Evolutionary conservation across 495 filamentous ascomycete species (phyloP).

Genomic region (Aspergillus baeticus): DNA sequence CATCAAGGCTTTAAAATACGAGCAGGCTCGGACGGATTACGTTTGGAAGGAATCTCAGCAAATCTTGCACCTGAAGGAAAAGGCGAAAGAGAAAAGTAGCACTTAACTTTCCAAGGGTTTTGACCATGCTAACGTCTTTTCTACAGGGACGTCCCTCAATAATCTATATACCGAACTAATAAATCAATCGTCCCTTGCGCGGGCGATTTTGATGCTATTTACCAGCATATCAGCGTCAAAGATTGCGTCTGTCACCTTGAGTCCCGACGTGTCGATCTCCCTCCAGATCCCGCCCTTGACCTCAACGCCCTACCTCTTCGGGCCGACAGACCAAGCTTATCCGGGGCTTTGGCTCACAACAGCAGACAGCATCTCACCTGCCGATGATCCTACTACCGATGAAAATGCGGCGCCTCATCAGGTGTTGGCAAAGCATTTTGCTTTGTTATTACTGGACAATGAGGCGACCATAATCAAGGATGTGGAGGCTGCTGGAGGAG

Average conservation of each 20-base stretch:
- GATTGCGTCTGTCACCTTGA: constrained; percentile 71
- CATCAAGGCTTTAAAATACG: constrained; percentile 83
- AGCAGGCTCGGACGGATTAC: constrained; percentile 82
- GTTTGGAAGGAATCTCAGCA: constrained; percentile 82
- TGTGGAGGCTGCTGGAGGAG: constrained; percentile 72
- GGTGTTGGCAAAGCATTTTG: constrained; percentile 79
- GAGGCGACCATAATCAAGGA: constrained; percentile 79
- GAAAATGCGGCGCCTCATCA: constrained; percentile 49
- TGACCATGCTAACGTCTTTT: constrained; percentile 4
- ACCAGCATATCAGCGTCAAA: constrained; percentile 75
- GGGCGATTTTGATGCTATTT: constrained; percentile 77
- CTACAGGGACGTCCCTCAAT: constrained; percentile 36
- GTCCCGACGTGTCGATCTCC: constrained; percentile 62
- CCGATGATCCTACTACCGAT: constrained; percentile 61
- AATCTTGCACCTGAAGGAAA: constrained; percentile 74
- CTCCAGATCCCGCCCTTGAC: constrained; percentile 83
- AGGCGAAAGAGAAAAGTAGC: constrained; percentile 72
- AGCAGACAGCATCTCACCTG: constrained; percentile 65
- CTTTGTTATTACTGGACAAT: constrained; percentile 80
- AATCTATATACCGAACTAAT: constrained; percentile 61
- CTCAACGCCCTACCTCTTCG: constrained; percentile 70
- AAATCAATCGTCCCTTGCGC: constrained; percentile 72
- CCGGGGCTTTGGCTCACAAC: constrained; percentile 84
- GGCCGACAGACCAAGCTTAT: constrained; percentile 60
- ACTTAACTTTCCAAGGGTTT: neutral